phyloP scores from a whole-genome alignment of 768 basidiomycete genomes.

The Tylopilus subfusipes region DNA sequence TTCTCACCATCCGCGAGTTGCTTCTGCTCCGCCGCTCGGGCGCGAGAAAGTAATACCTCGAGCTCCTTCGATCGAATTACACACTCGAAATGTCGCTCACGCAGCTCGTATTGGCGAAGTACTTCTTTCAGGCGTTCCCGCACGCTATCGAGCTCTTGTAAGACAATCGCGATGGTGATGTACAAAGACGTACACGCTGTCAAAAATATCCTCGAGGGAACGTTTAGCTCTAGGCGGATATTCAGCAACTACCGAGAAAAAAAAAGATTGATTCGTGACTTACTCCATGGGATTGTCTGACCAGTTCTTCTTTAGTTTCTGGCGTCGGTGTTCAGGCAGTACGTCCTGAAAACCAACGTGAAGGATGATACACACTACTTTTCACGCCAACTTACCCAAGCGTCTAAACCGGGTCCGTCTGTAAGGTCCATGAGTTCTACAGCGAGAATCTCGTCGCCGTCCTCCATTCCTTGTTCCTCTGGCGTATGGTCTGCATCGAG shows the following conservation, averaged over 20 bases:
- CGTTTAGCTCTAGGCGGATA: slow-evolving; percentile 54
- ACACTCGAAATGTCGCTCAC: slow-evolving; percentile 90
- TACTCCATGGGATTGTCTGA: slow-evolving; percentile 72
- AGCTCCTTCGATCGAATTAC: slow-evolving; percentile 90
- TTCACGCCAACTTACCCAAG: slow-evolving; percentile 47
- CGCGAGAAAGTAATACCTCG: slow-evolving; percentile 81
- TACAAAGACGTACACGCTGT: slow-evolving; percentile 62
- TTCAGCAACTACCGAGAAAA: background rate
- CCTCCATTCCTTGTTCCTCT: slow-evolving; percentile 84
- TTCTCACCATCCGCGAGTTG: slow-evolving; percentile 78
- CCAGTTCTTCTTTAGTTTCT: slow-evolving; percentile 81
- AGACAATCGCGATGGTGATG: background rate
- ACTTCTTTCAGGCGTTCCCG: slow-evolving; percentile 86
- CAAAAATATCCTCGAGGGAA: slow-evolving; percentile 80
- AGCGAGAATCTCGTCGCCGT: slow-evolving; percentile 84
- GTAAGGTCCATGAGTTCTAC: slow-evolving; percentile 91
- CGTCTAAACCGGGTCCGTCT: slow-evolving; percentile 57
- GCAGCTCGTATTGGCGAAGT: slow-evolving; percentile 82
- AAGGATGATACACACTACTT: background rate
- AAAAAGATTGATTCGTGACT: slow-evolving; percentile 25
- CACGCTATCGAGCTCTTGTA: slow-evolving; percentile 44
- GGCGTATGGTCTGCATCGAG: slow-evolving; percentile 82
- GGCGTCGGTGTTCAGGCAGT: slow-evolving; percentile 56
- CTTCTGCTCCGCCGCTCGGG: slow-evolving; percentile 84
- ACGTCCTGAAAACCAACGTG: slow-evolving; percentile 49